A percentile compares a stretch with the other conserved stretches of the same genome.
Evolutionary conservation across 2,329 filamentous ascomycete genomes (phyloP).

Genomic region (Alternaria gansuensis): DNA sequence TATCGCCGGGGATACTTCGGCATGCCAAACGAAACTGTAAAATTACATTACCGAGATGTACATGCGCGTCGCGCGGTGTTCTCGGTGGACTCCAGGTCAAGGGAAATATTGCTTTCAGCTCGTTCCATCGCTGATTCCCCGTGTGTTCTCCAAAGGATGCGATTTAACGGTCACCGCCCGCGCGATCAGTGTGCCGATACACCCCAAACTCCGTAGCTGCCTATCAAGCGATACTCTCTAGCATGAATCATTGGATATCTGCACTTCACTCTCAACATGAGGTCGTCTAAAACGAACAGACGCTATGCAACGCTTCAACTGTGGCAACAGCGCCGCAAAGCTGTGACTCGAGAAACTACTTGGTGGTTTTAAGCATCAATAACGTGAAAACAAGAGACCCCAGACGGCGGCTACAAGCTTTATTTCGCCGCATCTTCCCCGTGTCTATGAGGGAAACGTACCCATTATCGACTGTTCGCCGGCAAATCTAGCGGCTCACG

Average conservation of each 20-base stretch:
- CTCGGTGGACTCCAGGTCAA: not conserved
- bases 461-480: constrained; percentile 26
- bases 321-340: not conserved
- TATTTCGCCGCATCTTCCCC: constrained; percentile 21
- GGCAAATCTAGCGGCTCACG: constrained; percentile 29
- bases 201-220: constrained; percentile 19
- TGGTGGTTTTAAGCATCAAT: constrained; percentile 7
- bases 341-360: not conserved
- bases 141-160: constrained; percentile 10
- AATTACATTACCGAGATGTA: constrained; percentile 1
- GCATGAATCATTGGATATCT: constrained; percentile 14
- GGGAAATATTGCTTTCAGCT: constrained; percentile 13
- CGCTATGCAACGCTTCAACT: not conserved
- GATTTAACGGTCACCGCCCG: constrained; percentile 14
- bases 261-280: not conserved
- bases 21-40: not conserved
- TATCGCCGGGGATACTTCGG: constrained; percentile 1
- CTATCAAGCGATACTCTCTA: constrained; percentile 13
- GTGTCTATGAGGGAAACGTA: constrained; percentile 25
- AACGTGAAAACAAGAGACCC: constrained; percentile 30
- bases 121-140: constrained; percentile 7
- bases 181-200: constrained; percentile 18
- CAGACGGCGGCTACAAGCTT: constrained; percentile 40
- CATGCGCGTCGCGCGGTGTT: constrained; percentile 1
- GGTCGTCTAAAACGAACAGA: not conserved